Evolutionary conservation across 805 yeast genomes (phyloP), one percentile per base, ranked within the genome.

Genomic region (Candida nanaspora): DNA sequence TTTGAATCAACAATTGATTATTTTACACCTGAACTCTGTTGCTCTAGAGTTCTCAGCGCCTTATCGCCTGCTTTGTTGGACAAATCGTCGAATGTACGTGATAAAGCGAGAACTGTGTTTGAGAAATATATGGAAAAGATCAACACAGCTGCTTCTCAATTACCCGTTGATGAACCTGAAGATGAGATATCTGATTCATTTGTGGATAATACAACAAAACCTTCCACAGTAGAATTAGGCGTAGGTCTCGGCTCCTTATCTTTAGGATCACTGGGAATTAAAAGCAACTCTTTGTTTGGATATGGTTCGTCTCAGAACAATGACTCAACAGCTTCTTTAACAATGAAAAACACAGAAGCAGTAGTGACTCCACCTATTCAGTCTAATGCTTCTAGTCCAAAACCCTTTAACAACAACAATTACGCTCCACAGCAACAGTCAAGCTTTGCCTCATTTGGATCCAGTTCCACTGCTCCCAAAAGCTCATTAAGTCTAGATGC

Each of bases 11-110:
- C 84, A 14, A 64, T 81, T 20, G 82, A 79, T 6, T 75, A 70
- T 33, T 88, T 89, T 50, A 65, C 82, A 1, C 79, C 88, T 0
- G 83, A 77, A 14, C 81, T 86, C 34, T 81, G 87, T 41, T 85
- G 95, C 42, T 78, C 81, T 20, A 86, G 82, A 55, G 75, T 89
- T 15, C 63, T 93, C 41, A 91, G 95, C 0, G 86, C 87, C 2
- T 74, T 93, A 41, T 88, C 96, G 0, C 85, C 93, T 1, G 78
- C 93, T 2, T 65, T 91, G 41, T 70, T 91, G 54, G 98, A 93
- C 59, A 72, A 70, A 40, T 82, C 86, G 10, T 62, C 66, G 6
- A 72, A 75, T 40, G 89, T 91, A 3, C 69, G 98, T 44, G 61
- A 61, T 0, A 85, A 82, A 52, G 95, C 96, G 0, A 76, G 76